Evolutionary conservation across 2,329 filamentous ascomycete species (phyloP).

Genomic region (Fusarium dimerum): DNA sequence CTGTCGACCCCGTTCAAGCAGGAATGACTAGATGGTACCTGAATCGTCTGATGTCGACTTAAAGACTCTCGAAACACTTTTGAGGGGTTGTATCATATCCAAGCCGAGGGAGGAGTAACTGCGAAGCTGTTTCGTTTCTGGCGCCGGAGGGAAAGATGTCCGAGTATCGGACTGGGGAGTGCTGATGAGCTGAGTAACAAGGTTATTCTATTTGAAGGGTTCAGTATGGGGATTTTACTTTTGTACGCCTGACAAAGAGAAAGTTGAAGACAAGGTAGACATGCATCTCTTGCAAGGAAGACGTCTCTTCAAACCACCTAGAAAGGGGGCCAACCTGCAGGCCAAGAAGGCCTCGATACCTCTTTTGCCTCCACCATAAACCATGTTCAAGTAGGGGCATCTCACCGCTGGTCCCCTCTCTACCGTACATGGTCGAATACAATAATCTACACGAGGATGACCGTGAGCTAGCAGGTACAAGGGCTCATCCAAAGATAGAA

Average conservation of each 20-base stretch:
- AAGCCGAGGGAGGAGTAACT: neutral
- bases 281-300: neutral
- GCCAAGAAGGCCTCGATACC: neutral
- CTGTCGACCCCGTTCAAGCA: neutral
- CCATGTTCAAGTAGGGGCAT: neutral
- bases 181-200: too few species aligned
- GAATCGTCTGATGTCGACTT: neutral
- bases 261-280: neutral
- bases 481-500: neutral
- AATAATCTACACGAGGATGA: neutral
- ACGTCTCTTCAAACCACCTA: neutral
- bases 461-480: neutral
- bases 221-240: neutral
- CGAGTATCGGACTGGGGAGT: too few species aligned
- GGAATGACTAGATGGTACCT: neutral
- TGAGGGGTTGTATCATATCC: neutral
- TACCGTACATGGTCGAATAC: neutral
- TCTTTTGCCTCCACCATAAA: neutral
- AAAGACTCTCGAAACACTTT: neutral
- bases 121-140: neutral
- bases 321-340: neutral
- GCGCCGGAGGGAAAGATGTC: neutral
- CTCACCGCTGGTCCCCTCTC: neutral
- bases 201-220: too few species aligned
- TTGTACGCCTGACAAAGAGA: neutral